Conservation (phyloP, 2,329 filamentous ascomycete species). For the Knoxdaviesia proteae region DNA sequence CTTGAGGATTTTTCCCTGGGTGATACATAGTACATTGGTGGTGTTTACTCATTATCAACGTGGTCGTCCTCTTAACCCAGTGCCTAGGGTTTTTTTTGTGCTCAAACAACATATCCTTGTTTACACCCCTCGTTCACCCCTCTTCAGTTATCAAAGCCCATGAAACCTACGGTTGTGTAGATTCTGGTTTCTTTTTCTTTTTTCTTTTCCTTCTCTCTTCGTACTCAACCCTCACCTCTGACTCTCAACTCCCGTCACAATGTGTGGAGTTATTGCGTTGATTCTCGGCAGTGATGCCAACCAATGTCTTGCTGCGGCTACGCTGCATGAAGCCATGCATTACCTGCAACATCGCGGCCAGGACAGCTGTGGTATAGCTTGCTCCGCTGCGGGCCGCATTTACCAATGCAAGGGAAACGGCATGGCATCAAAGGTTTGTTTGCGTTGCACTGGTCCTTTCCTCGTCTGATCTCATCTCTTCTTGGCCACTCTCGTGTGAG, state of each 20-base stretch:
- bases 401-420: conserved; percentile 84
- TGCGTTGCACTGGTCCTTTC: background rate
- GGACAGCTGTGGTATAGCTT: conserved; percentile 71
- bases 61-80: too few relatives aligned
- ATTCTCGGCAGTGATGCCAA: conserved; percentile 33
- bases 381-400: conserved; percentile 59
- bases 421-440: conserved; percentile 47
- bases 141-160: too few relatives aligned
- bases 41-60: too few relatives aligned
- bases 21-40: too few relatives aligned
- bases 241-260: conserved; percentile 12
- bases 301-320: conserved; percentile 29
- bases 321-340: conserved; percentile 52
- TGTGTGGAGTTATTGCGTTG: conserved; percentile 42
- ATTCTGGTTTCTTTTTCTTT: background rate
- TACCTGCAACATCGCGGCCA: conserved; percentile 54
- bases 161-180: background rate
- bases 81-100: too few relatives aligned
- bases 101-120: too few relatives aligned
- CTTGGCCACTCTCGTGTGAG: too few relatives aligned
- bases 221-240: background rate
- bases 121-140: too few relatives aligned
- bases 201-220: too few relatives aligned
- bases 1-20: too few relatives aligned
- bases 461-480: too few relatives aligned